Evolutionary conservation across 306 rosid species (phyloP).

Genomic region (Styphnolobium japonicum): DNA sequence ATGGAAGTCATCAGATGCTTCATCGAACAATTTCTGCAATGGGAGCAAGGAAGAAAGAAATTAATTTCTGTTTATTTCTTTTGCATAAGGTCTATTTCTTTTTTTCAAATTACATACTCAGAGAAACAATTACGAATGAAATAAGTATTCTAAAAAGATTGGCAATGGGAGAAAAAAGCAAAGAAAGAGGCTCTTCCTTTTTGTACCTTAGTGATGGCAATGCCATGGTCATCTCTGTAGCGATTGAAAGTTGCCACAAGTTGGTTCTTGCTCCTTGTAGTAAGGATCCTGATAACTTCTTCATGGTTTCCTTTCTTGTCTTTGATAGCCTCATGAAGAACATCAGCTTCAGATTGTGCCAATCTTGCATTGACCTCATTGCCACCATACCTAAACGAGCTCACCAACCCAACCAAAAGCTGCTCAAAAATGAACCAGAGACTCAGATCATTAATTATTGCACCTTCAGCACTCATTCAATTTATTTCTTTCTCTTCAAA

Average conservation of each 20-base stretch:
- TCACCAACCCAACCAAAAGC: conserved; percentile 68
- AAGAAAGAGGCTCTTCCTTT: not conserved
- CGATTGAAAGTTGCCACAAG: conserved; percentile 69
- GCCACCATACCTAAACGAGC: conserved; percentile 51
- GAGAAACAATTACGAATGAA: not conserved
- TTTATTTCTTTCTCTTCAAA: not conserved
- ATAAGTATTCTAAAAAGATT: not conserved
- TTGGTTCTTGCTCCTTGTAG: conserved; percentile 72
- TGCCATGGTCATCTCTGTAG: conserved; percentile 62
- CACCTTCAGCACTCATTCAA: not conserved
- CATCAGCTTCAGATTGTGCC: conserved; percentile 62
- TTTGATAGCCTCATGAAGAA: conserved; percentile 64
- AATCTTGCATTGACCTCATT: conserved; percentile 43
- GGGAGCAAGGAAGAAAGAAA: not conserved
- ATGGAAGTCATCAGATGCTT: conserved; percentile 41
- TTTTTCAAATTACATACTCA: not conserved
- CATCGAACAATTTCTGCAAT: conserved; percentile 54
- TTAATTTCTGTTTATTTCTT: not conserved
- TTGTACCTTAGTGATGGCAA: conserved; percentile 72
- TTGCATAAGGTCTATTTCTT: not conserved
- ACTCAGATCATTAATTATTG: not conserved
- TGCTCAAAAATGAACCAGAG: conserved; percentile 24
- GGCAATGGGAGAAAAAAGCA: not conserved
- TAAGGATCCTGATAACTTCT: conserved; percentile 70
- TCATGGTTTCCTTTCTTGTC: conserved; percentile 41